Conservation (phyloP, 176 grass and related monocot genomes). For the Elaeis guineensis region DNA sequence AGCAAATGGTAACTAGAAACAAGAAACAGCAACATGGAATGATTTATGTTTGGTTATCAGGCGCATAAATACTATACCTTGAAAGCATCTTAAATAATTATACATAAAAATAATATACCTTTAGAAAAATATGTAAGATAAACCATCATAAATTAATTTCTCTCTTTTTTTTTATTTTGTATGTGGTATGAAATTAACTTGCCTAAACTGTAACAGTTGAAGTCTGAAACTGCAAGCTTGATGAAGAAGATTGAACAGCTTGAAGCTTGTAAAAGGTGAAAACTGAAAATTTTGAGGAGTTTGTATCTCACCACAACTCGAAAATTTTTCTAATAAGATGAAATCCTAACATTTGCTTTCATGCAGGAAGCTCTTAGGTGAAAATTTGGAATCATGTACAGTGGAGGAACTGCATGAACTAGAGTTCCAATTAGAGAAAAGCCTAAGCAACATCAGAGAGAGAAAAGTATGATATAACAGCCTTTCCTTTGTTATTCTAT, state of each 20-base stretch:
- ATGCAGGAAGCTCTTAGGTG: conserved; percentile 30
- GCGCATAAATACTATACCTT: no score
- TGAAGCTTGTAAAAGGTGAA: conserved; percentile 23
- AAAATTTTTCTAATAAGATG: background rate
- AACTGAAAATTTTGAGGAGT: background rate
- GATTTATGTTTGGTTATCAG: no score
- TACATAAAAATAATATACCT: no score
- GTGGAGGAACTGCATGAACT: conserved; percentile 23
- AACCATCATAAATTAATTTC: no score
- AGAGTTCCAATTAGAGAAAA: conserved; percentile 14
- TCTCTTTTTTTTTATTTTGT: no score
- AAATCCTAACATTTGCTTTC: background rate
- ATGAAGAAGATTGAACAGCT: conserved; percentile 20
- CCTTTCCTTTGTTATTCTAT: background rate
- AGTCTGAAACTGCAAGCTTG: conserved; percentile 12
- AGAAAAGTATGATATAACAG: conserved; percentile 18
- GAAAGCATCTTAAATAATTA: no score
- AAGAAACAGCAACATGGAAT: no score
- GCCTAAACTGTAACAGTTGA: conserved; percentile 11
- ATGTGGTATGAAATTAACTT: conserved; percentile 12
- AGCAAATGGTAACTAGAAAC: no score
- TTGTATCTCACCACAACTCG: background rate
- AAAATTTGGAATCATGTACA: conserved; percentile 27
- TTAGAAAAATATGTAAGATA: no score
- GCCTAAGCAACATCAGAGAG: conserved; percentile 23